phyloP scores from a whole-genome alignment of 1,139 yeast genomes.

The Saccharomycopsis hybrid region DNA sequence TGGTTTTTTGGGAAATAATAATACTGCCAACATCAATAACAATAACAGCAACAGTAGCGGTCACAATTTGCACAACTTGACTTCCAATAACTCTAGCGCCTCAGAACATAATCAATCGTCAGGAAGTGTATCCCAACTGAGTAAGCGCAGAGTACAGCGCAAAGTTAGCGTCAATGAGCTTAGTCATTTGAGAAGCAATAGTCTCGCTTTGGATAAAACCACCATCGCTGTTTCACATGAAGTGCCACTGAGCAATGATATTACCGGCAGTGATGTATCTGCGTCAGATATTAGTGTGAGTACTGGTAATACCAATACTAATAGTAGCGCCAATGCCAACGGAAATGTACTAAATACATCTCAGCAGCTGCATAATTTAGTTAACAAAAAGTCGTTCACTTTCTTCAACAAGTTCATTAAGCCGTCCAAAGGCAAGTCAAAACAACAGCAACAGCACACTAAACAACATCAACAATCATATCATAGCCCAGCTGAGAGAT shows the following conservation, averaged over 20 bases:
- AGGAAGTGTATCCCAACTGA: no score
- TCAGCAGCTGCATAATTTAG: not conserved
- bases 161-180: conserved; percentile 18
- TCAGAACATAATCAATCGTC: not conserved
- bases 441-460: not conserved
- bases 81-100: not conserved
- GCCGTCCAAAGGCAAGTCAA: not conserved
- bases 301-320: not conserved
- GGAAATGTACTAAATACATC: not conserved
- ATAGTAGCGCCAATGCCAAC: not conserved
- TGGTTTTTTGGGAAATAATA: conserved; percentile 4
- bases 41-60: not conserved
- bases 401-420: conserved; percentile 16
- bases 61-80: not conserved
- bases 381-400: conserved; percentile 13
- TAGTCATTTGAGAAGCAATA: conserved; percentile 14
- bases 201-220: not conserved
- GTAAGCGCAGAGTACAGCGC: conserved; percentile 3
- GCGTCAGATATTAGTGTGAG: no score
- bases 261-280: no score
- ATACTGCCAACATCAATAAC: not conserved
- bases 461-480: not conserved
- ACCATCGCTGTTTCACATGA: no score
- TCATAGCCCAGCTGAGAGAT: not conserved
- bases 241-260: no score